Percentiles rank a stretch among this genome's conserved stretches.
These are phyloP conservation scores for Malassezia nana DNA, from an alignment of 1,284 basidiomycete species.

Conservation along the genomic window DNA sequence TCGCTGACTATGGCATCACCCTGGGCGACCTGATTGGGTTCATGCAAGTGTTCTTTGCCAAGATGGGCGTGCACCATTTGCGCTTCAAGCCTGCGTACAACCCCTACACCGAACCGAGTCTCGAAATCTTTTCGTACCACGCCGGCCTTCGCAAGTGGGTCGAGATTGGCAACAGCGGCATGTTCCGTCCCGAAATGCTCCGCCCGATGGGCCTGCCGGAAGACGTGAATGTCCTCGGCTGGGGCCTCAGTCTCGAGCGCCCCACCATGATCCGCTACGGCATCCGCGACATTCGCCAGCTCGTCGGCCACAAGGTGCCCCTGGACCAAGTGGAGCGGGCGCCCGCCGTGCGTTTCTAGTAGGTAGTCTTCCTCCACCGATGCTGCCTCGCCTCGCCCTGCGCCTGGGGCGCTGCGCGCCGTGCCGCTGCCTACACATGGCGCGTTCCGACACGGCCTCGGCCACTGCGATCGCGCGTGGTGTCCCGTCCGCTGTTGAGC, in stretches of 20 bases:
- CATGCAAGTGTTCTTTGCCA: constrained; percentile 68
- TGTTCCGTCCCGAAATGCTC: constrained; percentile 99
- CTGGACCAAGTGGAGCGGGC: constrained; percentile 40
- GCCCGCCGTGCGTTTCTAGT: constrained; percentile 43
- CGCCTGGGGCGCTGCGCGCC: neutral
- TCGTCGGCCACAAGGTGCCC: constrained; percentile 93
- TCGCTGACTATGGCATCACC: constrained; percentile 85
- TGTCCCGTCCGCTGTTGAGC: constrained; percentile 6
- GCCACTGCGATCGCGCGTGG: neutral
- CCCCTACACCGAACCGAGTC: constrained; percentile 65
- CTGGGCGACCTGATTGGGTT: constrained; percentile 87
- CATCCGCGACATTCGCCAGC: constrained; percentile 90
- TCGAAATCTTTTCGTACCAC: constrained; percentile 98
- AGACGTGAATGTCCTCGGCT: constrained; percentile 91
- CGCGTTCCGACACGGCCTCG: constrained; percentile 6
- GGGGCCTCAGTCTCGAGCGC: constrained; percentile 87
- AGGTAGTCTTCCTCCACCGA: neutral
- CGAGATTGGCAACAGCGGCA: constrained; percentile 74
- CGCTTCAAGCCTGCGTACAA: constrained; percentile 97
- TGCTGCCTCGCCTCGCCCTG: neutral
- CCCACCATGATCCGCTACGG: constrained; percentile 89
- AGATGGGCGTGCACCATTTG: constrained; percentile 88
- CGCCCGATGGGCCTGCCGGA: constrained; percentile 92
- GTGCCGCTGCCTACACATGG: constrained; percentile 3
- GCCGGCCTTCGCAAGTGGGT: constrained; percentile 91